Evolutionary conservation across 306 rosid genomes (phyloP).

Genomic region (Cucurbita maxima): DNA sequence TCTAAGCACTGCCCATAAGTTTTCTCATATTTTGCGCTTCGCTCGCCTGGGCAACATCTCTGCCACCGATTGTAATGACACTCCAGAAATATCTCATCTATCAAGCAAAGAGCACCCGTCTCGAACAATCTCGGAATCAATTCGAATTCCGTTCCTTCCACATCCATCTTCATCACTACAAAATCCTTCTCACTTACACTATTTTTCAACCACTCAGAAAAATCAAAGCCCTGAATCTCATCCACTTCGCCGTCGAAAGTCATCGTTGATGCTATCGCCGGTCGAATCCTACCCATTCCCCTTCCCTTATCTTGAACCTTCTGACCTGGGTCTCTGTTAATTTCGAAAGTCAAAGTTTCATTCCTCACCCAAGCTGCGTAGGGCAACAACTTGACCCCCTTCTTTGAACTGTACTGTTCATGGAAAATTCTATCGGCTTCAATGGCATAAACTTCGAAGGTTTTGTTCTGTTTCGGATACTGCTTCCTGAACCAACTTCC

Average conservation of each 20-base stretch:
- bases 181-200: constrained; percentile 57
- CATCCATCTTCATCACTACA: constrained; percentile 99
- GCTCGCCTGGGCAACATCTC: constrained; percentile 85
- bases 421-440: constrained; percentile 85
- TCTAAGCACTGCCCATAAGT: constrained; percentile 78
- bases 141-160: constrained; percentile 90
- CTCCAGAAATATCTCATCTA: constrained; percentile 88
- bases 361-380: constrained; percentile 96
- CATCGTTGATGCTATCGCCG: constrained; percentile 16
- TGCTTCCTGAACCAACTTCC: constrained; percentile 97
- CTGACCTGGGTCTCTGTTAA: constrained; percentile 69
- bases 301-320: constrained; percentile 61
- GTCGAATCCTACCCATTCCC: constrained; percentile 97
- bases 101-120: constrained; percentile 85
- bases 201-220: constrained; percentile 68
- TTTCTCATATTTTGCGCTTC: constrained; percentile 76
- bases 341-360: constrained; percentile 66
- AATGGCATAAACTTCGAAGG: constrained; percentile 73
- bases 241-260: constrained; percentile 59
- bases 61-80: constrained; percentile 99
- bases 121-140: constrained; percentile 74
- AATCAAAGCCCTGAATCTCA: constrained; percentile 80
- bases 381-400: constrained; percentile 54
- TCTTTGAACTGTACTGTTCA: constrained; percentile 62
- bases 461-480: constrained; percentile 90